Conservation (phyloP, 2,329 filamentous ascomycete genomes). For the Ramularia endophylla region DNA sequence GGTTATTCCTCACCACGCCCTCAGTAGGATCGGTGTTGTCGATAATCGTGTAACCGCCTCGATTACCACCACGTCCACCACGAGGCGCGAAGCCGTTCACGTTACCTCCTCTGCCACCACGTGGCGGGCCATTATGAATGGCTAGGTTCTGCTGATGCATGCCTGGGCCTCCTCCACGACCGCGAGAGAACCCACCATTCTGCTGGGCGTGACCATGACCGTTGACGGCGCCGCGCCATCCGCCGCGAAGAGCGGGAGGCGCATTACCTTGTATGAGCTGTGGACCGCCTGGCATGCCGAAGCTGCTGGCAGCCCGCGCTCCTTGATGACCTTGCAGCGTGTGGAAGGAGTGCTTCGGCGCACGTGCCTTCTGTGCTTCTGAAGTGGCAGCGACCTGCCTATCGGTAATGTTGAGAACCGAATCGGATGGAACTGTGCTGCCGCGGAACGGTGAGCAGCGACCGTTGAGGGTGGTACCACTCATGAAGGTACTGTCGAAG, state of each 20-base stretch:
- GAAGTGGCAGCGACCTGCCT: slow-evolving; percentile 67
- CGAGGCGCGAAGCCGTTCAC: slow-evolving; percentile 26
- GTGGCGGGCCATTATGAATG: slow-evolving; percentile 33
- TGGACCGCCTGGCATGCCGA: slow-evolving; percentile 53
- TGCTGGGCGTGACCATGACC: slow-evolving; percentile 35
- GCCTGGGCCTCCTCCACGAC: slow-evolving; percentile 35
- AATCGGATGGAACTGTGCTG: slow-evolving; percentile 81
- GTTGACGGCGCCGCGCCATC: slow-evolving; percentile 52
- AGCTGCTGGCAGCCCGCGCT: slow-evolving; percentile 37
- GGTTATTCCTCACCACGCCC: slow-evolving; percentile 51
- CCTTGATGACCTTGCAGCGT: slow-evolving; percentile 24
- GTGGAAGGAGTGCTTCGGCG: slow-evolving; percentile 19
- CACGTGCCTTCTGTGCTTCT: slow-evolving; percentile 28
- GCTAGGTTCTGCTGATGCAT: slow-evolving; percentile 32
- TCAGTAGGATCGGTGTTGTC: slow-evolving; percentile 48
- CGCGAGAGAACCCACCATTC: slow-evolving; percentile 25
- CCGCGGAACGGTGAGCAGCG: slow-evolving; percentile 91
- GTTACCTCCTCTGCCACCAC: slow-evolving; percentile 34
- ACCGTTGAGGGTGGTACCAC: slow-evolving; percentile 83
- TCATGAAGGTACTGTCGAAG: slow-evolving; percentile 96
- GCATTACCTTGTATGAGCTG: slow-evolving; percentile 54
- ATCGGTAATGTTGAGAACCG: slow-evolving; percentile 79
- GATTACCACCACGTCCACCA: slow-evolving; percentile 27
- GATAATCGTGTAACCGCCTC: slow-evolving; percentile 40
- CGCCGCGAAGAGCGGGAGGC: slow-evolving; percentile 54